Base-by-base conservation (phyloP, 768 basidiomycete genomes). In the Tulasnella calospora region DNA sequence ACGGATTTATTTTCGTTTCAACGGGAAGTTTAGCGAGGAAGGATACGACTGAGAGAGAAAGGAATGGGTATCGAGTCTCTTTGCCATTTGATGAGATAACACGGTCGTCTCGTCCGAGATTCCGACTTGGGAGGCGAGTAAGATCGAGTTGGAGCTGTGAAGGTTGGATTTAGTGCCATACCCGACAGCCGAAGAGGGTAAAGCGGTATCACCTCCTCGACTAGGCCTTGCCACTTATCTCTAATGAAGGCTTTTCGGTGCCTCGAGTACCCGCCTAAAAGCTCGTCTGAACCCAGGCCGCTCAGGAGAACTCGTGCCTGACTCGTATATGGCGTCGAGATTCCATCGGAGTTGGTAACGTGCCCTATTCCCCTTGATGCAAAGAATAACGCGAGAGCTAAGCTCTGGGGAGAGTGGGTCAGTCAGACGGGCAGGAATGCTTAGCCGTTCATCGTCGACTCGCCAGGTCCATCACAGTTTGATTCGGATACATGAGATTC, bases 201-300 rank as follows among this genome's bases (percentile, higher is more conserved):
- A 35, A 67, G 33, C 9, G 30, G 33, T 40, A 84, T 79, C 80
- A 95, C 96, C 88, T 98, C 96, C 41, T 91, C 87, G 73, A 96
- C 88, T 61, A 95, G 88, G 12, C 89, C 92, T 80, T 86, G 82
- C 95, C 95, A 97, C 15, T 93, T 90, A 27, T 87, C 88, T 9
- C 83, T 81, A 8, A 85, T 87, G 83, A 89, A 99, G 1, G 91
- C 93, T 13, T 90, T 89, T 10, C 94, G 89, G 85, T 98, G 96
- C 78, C 98, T 88, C 3, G 93, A 89, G 83, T 99, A 99, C 0
- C 98, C 98, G 3, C 96, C 98, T 6, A 99, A 87, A 55, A 98
- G 87, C 83, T 99, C 98, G 82, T 99, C 98, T 0, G 98, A 94
- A 0, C 98, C 98, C 9, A 99, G 86, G 1, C 98, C 98, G 80